Percentiles rank a stretch among this genome's conserved stretches.
These are phyloP conservation scores for Kwoniella sp. DNA, from an alignment of 768 basidiomycete genomes.

Conservation along the genomic window DNA sequence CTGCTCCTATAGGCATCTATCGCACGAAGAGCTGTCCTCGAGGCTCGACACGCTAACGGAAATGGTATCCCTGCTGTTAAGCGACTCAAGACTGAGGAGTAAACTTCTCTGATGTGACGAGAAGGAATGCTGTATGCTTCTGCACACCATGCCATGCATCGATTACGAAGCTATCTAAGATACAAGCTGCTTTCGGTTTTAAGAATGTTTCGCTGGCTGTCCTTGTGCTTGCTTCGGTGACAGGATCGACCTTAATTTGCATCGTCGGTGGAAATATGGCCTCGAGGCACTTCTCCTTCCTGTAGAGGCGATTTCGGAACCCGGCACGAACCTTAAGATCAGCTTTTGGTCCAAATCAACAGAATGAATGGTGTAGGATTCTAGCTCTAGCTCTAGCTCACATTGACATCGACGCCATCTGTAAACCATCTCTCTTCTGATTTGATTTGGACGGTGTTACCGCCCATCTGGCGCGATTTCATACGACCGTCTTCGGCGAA, in stretches of 20 bases:
- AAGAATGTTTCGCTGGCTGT: background rate
- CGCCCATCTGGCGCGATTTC: conserved; percentile 61
- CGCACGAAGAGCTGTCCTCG: conserved; percentile 34
- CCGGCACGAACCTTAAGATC: too few species aligned
- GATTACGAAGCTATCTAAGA: background rate
- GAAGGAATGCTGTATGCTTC: background rate
- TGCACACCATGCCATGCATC: conserved; percentile 3
- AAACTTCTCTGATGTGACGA: background rate
- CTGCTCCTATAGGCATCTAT: conserved; percentile 31
- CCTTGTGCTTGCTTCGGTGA: background rate
- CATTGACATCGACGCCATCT: conserved; percentile 50
- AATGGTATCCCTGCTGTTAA: conserved; percentile 32
- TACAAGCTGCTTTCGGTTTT: too few species aligned
- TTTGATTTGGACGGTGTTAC: conserved; percentile 58
- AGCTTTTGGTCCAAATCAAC: background rate
- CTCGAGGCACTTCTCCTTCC: conserved; percentile 22
- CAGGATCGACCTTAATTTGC: background rate
- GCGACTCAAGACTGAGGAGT: conserved; percentile 33
- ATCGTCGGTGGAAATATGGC: conserved; percentile 17
- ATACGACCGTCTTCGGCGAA: conserved; percentile 62
- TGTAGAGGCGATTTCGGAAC: too few species aligned
- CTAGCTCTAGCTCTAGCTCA: too few species aligned
- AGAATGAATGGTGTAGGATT: too few species aligned
- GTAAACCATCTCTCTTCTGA: conserved; percentile 63
- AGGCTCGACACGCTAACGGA: conserved; percentile 30